These are phyloP conservation scores for Gonapodya prolifera DNA, from an alignment of 192 early-diverging fungal species.

Conservation along the genomic window DNA sequence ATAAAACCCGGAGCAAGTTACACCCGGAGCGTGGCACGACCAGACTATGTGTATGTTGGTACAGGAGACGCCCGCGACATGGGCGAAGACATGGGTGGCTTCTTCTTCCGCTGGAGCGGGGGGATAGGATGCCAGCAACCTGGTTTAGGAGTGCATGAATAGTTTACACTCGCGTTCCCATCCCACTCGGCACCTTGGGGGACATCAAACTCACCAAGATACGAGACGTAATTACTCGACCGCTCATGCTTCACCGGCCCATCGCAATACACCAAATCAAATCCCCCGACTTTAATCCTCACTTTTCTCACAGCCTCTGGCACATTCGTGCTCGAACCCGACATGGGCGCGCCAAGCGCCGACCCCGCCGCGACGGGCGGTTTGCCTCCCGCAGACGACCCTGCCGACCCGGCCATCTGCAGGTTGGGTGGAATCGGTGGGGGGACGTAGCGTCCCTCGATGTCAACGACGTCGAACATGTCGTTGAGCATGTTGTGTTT, in stretches of 20 bases:
- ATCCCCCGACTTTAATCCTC: slow-evolving; percentile 35
- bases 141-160: too few relatives aligned
- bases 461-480: slow-evolving; percentile 44
- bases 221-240: too few relatives aligned
- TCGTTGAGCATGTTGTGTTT: slow-evolving; percentile 46
- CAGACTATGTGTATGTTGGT: too few relatives aligned
- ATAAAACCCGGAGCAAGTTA: too few relatives aligned
- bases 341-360: not conserved
- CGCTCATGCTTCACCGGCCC: slow-evolving; percentile 45
- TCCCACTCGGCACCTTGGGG: too few relatives aligned
- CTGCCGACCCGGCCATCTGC: not conserved
- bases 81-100: too few relatives aligned
- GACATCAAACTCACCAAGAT: too few relatives aligned
- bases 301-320: slow-evolving; percentile 18
- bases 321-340: slow-evolving; percentile 8
- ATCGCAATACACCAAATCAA: slow-evolving; percentile 54
- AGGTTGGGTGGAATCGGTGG: not conserved
- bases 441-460: slow-evolving; percentile 26
- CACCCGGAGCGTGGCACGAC: too few relatives aligned
- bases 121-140: too few relatives aligned
- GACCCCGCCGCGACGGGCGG: not conserved
- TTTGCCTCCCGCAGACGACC: not conserved
- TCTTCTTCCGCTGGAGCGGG: too few relatives aligned
- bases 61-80: too few relatives aligned
- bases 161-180: too few relatives aligned